Evolutionary conservation across 2,329 filamentous ascomycete species (phyloP).

Genomic region (Botryotinia narcissicola): DNA sequence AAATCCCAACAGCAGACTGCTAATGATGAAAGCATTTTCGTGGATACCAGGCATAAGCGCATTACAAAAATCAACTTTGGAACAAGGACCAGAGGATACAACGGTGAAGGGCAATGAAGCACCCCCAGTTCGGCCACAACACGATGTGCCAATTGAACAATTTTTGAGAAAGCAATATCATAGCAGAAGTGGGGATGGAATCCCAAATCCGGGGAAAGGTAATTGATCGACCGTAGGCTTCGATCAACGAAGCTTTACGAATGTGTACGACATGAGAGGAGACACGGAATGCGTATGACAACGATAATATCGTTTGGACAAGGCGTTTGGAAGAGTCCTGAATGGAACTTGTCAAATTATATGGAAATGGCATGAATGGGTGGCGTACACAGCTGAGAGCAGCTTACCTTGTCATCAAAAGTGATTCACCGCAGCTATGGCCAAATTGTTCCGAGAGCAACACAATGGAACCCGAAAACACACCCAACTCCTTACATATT

Average conservation of each 20-base stretch:
- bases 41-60: constrained; percentile 29
- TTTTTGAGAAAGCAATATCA: constrained; percentile 35
- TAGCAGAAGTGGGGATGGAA: constrained; percentile 29
- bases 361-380: neutral
- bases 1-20: constrained; percentile 1
- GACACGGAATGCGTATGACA: neutral
- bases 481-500: neutral
- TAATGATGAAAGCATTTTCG: constrained; percentile 27
- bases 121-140: constrained; percentile 32
- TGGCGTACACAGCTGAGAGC: constrained; percentile 13
- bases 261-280: neutral
- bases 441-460: neutral
- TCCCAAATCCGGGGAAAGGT: constrained; percentile 22
- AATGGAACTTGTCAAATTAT: constrained; percentile 10
- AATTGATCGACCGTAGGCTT: neutral
- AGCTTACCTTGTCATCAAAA: neutral
- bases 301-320: neutral
- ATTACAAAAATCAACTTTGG: constrained; percentile 22
- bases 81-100: constrained; percentile 23
- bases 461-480: neutral
- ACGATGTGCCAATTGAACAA: constrained; percentile 37
- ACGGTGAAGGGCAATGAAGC: constrained; percentile 1
- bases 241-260: neutral
- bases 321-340: constrained; percentile 6
- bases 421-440: neutral